A percentile compares a stretch with the other conserved stretches of the same genome.
Evolutionary conservation across 2,329 filamentous ascomycete species (phyloP).

Genomic region (Annulohypoxylon truncatum): DNA sequence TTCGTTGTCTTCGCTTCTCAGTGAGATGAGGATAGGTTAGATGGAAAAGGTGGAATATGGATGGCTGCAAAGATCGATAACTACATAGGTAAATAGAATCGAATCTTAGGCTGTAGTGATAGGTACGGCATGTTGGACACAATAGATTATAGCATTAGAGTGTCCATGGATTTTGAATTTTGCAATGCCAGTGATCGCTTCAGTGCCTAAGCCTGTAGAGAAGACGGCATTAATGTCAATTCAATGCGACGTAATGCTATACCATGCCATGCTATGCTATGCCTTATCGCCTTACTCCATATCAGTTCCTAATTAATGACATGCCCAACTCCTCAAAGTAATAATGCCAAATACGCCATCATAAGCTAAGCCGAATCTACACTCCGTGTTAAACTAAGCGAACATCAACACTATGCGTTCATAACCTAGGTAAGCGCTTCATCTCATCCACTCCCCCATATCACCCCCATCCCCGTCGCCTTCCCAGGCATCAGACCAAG

Average conservation of each 20-base stretch:
- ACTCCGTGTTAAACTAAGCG: neutral
- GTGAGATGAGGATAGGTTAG: constrained; percentile 5
- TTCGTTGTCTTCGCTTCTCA: constrained; percentile 12
- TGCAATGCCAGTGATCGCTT: neutral
- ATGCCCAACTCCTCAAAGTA: neutral
- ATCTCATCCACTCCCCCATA: too few species aligned
- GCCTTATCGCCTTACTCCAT: neutral
- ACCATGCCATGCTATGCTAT: neutral
- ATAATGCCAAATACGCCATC: neutral
- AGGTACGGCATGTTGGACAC: neutral
- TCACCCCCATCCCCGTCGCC: neutral
- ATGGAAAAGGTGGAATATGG: too few species aligned
- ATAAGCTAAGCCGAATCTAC: neutral
- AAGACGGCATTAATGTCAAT: constrained; percentile 1
- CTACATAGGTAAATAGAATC: too few species aligned
- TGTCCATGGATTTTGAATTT: neutral
- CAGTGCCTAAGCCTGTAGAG: neutral
- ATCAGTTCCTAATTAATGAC: neutral
- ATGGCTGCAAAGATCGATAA: neutral
- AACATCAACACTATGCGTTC: neutral
- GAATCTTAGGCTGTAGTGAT: too few species aligned
- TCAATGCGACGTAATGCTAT: neutral
- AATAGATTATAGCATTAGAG: neutral
- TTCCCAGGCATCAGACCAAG: neutral
- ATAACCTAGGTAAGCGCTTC: neutral